Percentiles rank a stretch among this genome's conserved stretches.
These are phyloP conservation scores for Cryptosporidium muris DNA, from an alignment of 169 alveolate genomes.

Conservation along the genomic window DNA sequence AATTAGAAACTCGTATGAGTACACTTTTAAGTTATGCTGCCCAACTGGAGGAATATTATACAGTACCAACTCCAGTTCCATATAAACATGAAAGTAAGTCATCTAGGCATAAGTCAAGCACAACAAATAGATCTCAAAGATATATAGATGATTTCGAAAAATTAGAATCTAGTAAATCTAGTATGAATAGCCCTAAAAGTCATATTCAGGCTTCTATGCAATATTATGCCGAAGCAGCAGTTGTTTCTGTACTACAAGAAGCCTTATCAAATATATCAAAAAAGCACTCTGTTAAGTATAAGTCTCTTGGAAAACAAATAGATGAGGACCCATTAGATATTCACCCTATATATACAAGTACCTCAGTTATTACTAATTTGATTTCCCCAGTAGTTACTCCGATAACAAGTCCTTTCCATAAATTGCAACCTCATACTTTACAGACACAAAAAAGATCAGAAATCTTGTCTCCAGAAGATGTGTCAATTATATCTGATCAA, in stretches of 20 bases:
- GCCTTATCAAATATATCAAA: not conserved
- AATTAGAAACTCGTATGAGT: conserved; percentile 35
- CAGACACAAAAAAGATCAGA: not conserved
- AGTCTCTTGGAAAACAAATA: not conserved
- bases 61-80: too few species aligned
- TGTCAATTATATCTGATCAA: not conserved
- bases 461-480: not conserved
- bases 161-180: not conserved
- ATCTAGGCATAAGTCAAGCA: not conserved
- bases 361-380: not conserved
- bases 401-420: not conserved
- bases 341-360: not conserved
- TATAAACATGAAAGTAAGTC: too few species aligned
- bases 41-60: conserved; percentile 8
- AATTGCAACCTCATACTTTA: not conserved
- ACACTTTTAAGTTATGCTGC: conserved; percentile 32
- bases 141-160: too few species aligned
- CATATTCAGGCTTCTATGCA: not conserved
- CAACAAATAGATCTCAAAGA: not conserved
- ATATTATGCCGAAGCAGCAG: not conserved
- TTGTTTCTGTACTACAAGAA: not conserved
- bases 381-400: not conserved
- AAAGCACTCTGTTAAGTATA: not conserved
- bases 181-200: not conserved
- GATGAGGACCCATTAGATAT: not conserved